Percentiles rank a stretch among this genome's conserved stretches.
phyloP scores from a whole-genome alignment of 805 yeast species.

The Saturnispora sekii region DNA sequence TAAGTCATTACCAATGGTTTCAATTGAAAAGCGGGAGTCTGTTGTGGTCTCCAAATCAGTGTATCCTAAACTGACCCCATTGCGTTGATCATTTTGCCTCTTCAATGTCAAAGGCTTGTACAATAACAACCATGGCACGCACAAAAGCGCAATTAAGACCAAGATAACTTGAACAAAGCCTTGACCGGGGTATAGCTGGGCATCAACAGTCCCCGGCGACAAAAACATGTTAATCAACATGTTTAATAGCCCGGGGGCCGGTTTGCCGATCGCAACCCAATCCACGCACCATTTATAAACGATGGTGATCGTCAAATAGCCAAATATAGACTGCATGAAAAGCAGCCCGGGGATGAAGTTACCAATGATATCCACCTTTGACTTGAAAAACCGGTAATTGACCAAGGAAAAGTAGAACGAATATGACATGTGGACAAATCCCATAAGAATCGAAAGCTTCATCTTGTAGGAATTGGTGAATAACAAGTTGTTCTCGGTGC shows the following conservation, averaged over 20 bases:
- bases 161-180: slow-evolving; percentile 49
- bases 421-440: slow-evolving; percentile 66
- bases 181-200: slow-evolving; percentile 57
- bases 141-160: slow-evolving; percentile 48
- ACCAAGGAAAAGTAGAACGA: slow-evolving; percentile 60
- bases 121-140: slow-evolving; percentile 67
- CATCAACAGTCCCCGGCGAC: slow-evolving; percentile 62
- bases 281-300: slow-evolving; percentile 68
- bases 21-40: slow-evolving; percentile 8
- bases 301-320: slow-evolving; percentile 56
- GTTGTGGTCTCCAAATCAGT: slow-evolving; percentile 37
- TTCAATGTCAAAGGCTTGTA: slow-evolving; percentile 46
- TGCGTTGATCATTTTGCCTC: slow-evolving; percentile 33
- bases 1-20: background rate
- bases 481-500: slow-evolving; percentile 61
- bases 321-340: slow-evolving; percentile 70
- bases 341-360: slow-evolving; percentile 40
- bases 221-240: slow-evolving; percentile 71
- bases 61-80: slow-evolving; percentile 42
- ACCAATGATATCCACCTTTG: slow-evolving; percentile 52
- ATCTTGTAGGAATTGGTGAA: slow-evolving; percentile 69
- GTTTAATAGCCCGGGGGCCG: slow-evolving; percentile 65
- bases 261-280: slow-evolving; percentile 52
- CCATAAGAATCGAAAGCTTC: slow-evolving; percentile 70
- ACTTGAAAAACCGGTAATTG: slow-evolving; percentile 47